Evolutionary conservation across 352 stramenopile genomes (phyloP).

Genomic region (Pythium periplocum): DNA sequence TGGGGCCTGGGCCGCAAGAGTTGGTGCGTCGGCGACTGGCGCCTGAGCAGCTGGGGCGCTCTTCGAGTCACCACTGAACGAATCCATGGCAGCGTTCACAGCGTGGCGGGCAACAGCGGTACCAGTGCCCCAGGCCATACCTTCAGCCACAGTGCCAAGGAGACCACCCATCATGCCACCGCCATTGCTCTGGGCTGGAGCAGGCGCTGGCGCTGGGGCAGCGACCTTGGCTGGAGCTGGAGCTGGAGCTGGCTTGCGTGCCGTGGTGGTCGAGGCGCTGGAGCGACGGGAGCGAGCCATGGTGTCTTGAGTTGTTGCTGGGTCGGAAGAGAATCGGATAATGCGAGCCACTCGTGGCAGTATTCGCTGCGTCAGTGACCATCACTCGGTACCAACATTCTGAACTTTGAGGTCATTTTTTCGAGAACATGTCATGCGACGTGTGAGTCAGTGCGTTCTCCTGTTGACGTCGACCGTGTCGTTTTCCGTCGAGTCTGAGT

Average conservation of each 20-base stretch:
- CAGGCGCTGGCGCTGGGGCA: slow-evolving; percentile 25
- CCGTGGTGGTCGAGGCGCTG: slow-evolving; percentile 21
- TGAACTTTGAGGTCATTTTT: too few relatives aligned
- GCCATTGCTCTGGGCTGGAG: slow-evolving; percentile 18
- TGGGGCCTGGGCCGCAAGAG: slow-evolving; percentile 15
- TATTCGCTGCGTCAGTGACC: too few relatives aligned
- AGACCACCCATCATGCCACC: slow-evolving; percentile 90
- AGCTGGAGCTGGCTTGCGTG: slow-evolving; percentile 38
- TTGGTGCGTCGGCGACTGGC: slow-evolving; percentile 6
- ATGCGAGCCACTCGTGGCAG: slow-evolving; percentile 7
- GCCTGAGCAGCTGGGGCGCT: slow-evolving; percentile 21
- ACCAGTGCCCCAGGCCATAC: slow-evolving; percentile 96
- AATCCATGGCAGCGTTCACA: slow-evolving; percentile 60
- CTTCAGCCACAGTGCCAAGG: slow-evolving; percentile 92
- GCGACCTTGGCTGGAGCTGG: slow-evolving; percentile 10
- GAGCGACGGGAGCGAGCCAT: slow-evolving; percentile 74
- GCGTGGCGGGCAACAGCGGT: slow-evolving; percentile 92
- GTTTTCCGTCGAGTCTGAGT: too few relatives aligned
- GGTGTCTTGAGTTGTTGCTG: slow-evolving; percentile 7
- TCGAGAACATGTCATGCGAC: too few relatives aligned
- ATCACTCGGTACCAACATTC: too few relatives aligned
- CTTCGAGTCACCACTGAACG: slow-evolving; percentile 53
- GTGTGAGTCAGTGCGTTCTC: too few relatives aligned
- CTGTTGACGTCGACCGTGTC: too few relatives aligned
- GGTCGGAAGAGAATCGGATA: slow-evolving; percentile 17